Base-by-base conservation (phyloP, 352 stramenopile genomes). In the Globisporangium heterothallicum region DNA sequence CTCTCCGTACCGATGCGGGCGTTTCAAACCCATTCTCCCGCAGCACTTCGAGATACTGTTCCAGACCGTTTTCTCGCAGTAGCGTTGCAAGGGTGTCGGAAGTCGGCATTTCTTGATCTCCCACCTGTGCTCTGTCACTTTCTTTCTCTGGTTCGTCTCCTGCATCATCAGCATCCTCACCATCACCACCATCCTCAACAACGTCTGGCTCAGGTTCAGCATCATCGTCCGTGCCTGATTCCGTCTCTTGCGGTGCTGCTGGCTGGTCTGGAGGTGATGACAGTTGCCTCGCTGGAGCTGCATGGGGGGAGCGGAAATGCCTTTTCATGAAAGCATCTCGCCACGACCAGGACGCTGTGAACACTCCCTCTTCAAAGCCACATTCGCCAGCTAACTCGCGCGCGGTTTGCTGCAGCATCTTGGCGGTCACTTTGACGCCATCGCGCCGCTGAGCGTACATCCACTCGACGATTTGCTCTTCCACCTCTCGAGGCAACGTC, bases 11-110 rank as follows among this genome's bases (percentile, higher is more conserved):
- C 47, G 34, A 53, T 21, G 42, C 47, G 19, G 19, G 38, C 10
- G 49, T 49, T 19, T 56, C 49, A 26, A 56, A 56, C 8, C 49
- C 49, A 42, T 56, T 56, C 26, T 56, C 49, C 19, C 42, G 49
- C 13, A 56, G 49, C 49, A 56, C 49, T 13, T 27, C 13, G 13
- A 56, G 27, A 10, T 56, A 56, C 40, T 56, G 49, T 6, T 26
- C 10, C 7, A 56, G 49, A 10, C 50, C 50, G 4, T 50, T 40
- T 18, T 42, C 18, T 14, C 49, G 27, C 14, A 57, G 16, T 26
- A 57, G 32, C 21, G 21, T 16, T n/a, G 21, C 50, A 24, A 57
- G 50, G 16, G n/a, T 49, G 22, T 57, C 41, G 1, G 10, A 13
- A 22, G 41, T 22, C 22, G 3, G 0, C 24, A 42, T 16, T 27